These are phyloP conservation scores for Leishmania martiniquensis DNA, from an alignment of 208 protist genomes.

Conservation along the genomic window DNA sequence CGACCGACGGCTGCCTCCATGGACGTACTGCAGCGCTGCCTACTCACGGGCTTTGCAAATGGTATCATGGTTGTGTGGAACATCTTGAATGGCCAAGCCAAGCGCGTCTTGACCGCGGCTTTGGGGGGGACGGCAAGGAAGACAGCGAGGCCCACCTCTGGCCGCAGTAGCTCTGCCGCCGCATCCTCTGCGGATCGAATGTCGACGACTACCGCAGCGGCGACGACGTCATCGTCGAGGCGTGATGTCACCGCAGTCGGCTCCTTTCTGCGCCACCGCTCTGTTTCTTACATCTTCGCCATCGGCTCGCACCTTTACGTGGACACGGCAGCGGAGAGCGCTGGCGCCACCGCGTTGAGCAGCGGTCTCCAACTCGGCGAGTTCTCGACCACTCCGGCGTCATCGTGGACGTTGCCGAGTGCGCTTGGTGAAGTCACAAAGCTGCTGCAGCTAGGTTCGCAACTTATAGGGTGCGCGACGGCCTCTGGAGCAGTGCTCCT, in stretches of 20 bases:
- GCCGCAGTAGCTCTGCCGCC: not conserved
- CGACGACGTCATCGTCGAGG: not conserved
- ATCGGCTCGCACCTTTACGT: conserved; percentile 47
- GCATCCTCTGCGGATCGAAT: not conserved
- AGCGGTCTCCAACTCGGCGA: conserved; percentile 50
- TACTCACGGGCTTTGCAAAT: conserved; percentile 81
- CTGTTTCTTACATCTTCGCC: conserved; percentile 76
- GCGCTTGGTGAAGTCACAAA: conserved; percentile 54
- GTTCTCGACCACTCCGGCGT: conserved; percentile 66
- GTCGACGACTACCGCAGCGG: not conserved
- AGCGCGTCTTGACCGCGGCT: conserved; percentile 25
- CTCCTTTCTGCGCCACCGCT: conserved; percentile 63
- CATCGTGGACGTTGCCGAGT: conserved; percentile 51
- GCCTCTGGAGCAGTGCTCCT: conserved; percentile 73
- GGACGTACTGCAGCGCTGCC: conserved; percentile 63
- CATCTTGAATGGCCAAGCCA: conserved; percentile 77
- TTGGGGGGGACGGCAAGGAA: not conserved
- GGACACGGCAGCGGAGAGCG: conserved; percentile 8
- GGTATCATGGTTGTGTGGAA: conserved; percentile 86
- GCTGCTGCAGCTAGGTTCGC: conserved; percentile 55
- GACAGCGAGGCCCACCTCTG: not conserved
- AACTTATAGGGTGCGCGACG: conserved; percentile 74
- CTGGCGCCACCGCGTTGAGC: not conserved
- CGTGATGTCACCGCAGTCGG: conserved; percentile 69
- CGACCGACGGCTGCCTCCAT: conserved; percentile 51